phyloP scores from a whole-genome alignment of 345 rosid species.

The Geranium brycei region DNA sequence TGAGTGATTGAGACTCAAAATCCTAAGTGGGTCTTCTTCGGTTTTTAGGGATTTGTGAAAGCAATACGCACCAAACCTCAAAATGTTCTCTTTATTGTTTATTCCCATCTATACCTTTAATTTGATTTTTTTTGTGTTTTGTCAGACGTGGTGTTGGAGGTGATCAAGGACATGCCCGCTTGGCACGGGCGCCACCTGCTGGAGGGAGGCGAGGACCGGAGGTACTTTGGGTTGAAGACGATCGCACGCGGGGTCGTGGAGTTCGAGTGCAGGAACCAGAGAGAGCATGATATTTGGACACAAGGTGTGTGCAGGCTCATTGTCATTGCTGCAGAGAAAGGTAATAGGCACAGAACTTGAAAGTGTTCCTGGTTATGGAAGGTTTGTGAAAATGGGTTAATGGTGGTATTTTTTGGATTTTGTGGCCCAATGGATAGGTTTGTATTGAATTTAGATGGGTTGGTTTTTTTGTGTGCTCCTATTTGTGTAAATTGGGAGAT shows the following conservation, averaged over 20 bases:
- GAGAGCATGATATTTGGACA: slow-evolving; percentile 81
- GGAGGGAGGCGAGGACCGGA: slow-evolving; percentile 60
- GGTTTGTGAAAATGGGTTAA: slow-evolving; percentile 3
- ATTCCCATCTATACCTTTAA: slow-evolving; percentile 10
- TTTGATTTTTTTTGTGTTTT: slow-evolving; percentile 10
- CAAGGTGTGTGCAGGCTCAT: slow-evolving; percentile 79
- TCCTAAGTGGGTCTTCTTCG: slow-evolving; percentile 39
- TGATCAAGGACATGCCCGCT: slow-evolving; percentile 59
- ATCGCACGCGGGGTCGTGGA: slow-evolving; percentile 48
- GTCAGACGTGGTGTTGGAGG: slow-evolving; percentile 60
- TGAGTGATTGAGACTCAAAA: slow-evolving; percentile 19
- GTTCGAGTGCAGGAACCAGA: slow-evolving; percentile 70
- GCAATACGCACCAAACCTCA: slow-evolving; percentile 16
- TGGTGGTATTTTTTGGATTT: neutral
- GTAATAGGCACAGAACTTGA: slow-evolving; percentile 41
- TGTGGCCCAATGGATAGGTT: too few relatives aligned
- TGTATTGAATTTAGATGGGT: too few relatives aligned
- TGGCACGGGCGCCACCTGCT: slow-evolving; percentile 89
- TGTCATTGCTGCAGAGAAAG: slow-evolving; percentile 46
- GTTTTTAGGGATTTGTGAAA: slow-evolving; percentile 88
- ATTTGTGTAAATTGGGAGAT: too few relatives aligned
- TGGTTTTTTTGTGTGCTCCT: too few relatives aligned
- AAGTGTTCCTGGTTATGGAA: neutral
- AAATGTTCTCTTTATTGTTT: slow-evolving; percentile 10
- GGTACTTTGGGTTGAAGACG: slow-evolving; percentile 72